These are phyloP conservation scores for Lepidium aucheri DNA, from an alignment of 345 rosid species.

Conservation along the genomic window DNA sequence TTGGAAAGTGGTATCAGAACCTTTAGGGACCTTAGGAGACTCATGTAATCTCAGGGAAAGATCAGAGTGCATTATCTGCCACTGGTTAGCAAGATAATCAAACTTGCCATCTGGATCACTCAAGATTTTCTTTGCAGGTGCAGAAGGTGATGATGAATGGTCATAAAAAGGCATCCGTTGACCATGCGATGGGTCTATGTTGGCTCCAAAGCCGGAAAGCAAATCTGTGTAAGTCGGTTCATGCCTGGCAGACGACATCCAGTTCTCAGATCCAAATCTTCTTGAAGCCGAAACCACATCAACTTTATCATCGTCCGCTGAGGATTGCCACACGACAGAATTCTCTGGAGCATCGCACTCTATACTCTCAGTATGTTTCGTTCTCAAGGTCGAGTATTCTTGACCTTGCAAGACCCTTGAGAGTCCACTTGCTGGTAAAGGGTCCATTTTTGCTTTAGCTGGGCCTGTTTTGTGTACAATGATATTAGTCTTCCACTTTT, in stretches of 20 bases:
- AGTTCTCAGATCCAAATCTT: slow-evolving; percentile 46
- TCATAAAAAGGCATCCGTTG: slow-evolving; percentile 33
- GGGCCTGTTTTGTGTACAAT: slow-evolving; percentile 25
- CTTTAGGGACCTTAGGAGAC: slow-evolving; percentile 27
- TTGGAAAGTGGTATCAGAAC: slow-evolving; percentile 32
- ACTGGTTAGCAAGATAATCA: slow-evolving; percentile 32
- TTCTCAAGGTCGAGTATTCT: slow-evolving; percentile 65
- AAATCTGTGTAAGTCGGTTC: slow-evolving; percentile 52
- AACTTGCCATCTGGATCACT: slow-evolving; percentile 43
- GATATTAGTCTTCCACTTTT: background rate
- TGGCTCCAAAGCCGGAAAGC: slow-evolving; percentile 53
- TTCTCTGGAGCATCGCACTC: slow-evolving; percentile 51
- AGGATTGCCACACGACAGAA: slow-evolving; percentile 48
- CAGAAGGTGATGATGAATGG: slow-evolving; percentile 25
- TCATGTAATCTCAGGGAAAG: slow-evolving; percentile 45
- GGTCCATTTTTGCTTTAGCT: slow-evolving; percentile 42
- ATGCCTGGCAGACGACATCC: slow-evolving; percentile 40
- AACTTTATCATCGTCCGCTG: slow-evolving; percentile 48
- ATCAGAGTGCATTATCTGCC: slow-evolving; percentile 46
- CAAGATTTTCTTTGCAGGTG: slow-evolving; percentile 25
- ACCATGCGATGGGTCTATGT: slow-evolving; percentile 33
- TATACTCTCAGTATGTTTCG: slow-evolving; percentile 38
- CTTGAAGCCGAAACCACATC: slow-evolving; percentile 39
- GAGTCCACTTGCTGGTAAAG: slow-evolving; percentile 43
- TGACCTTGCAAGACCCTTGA: slow-evolving; percentile 82